A percentile compares a stretch with the other conserved stretches of the same genome.
phyloP scores from a whole-genome alignment of 2,329 filamentous ascomycete genomes.

The Fusarium sp. region DNA sequence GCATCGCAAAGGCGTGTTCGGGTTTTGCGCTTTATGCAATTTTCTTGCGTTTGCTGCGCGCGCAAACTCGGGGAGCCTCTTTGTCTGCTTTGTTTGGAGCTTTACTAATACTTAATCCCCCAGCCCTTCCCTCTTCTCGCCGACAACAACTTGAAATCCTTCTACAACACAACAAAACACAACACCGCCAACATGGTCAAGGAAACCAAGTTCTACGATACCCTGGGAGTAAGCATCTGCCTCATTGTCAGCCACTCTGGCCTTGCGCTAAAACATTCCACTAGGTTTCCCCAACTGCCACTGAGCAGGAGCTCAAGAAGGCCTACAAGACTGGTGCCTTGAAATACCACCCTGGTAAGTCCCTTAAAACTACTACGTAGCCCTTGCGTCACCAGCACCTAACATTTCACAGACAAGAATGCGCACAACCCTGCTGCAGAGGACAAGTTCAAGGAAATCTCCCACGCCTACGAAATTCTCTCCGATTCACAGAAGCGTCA shows the following conservation, averaged over 20 bases:
- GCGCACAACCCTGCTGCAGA: slow-evolving; percentile 91
- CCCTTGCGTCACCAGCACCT: slow-evolving; percentile 8
- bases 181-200: slow-evolving; percentile 73
- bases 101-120: slow-evolving; percentile 39
- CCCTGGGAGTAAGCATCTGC: slow-evolving; percentile 74
- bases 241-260: not conserved
- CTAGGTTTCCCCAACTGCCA: slow-evolving; percentile 82
- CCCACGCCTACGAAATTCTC: slow-evolving; percentile 94
- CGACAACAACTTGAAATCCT: slow-evolving; percentile 12
- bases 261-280: slow-evolving; percentile 32
- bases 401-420: slow-evolving; percentile 83
- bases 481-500: slow-evolving; percentile 92
- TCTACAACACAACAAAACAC: slow-evolving; percentile 3
- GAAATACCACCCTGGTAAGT: slow-evolving; percentile 85
- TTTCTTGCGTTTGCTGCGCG: not conserved
- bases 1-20: not conserved
- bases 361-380: not conserved
- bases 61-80: slow-evolving; percentile 7
- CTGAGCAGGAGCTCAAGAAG: slow-evolving; percentile 90
- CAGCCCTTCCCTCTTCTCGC: slow-evolving; percentile 29
- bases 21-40: not conserved
- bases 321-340: slow-evolving; percentile 87
- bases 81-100: slow-evolving; percentile 17
- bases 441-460: slow-evolving; percentile 98
- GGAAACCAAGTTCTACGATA: slow-evolving; percentile 83